Conservation (phyloP, 2,329 filamentous ascomycete genomes). For the Sporothrix humicola region DNA sequence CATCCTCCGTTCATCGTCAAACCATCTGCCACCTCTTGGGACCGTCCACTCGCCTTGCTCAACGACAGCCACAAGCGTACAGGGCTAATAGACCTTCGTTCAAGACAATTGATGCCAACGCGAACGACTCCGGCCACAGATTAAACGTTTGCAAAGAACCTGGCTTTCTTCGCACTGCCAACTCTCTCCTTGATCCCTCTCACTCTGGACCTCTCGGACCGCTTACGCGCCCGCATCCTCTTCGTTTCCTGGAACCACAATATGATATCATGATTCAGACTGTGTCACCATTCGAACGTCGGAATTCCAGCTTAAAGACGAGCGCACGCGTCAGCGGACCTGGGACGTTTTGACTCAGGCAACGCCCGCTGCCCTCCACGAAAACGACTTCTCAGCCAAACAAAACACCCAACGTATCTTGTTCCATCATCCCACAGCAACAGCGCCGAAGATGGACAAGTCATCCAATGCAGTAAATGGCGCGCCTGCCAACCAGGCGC, state of each 20-base stretch:
- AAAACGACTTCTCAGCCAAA: conserved; percentile 17
- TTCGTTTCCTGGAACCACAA: conserved; percentile 22
- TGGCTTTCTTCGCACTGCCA: not conserved
- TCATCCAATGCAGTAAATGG: conserved; percentile 44
- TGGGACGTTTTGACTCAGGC: conserved; percentile 23
- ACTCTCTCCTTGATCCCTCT: not conserved
- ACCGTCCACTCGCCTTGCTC: not conserved
- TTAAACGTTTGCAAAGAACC: not conserved
- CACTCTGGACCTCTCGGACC: not conserved
- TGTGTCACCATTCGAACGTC: conserved; percentile 28
- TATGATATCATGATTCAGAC: conserved; percentile 36
- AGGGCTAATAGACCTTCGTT: not conserved
- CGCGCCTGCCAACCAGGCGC: conserved; percentile 39
- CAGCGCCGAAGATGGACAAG: conserved; percentile 45
- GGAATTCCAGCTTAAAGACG: conserved; percentile 31
- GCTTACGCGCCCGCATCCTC: not conserved
- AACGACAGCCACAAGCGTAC: not conserved
- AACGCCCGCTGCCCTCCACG: conserved; percentile 36
- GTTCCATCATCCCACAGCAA: conserved; percentile 41
- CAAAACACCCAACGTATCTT: conserved; percentile 30
- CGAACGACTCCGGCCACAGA: not conserved
- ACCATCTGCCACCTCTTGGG: not conserved
- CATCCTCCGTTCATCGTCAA: conserved; percentile 8
- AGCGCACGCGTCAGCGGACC: conserved; percentile 22
- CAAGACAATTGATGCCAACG: too few species aligned